Conservation (phyloP, 371 early-diverging fungal species). For the Mucor mucedo region DNA sequence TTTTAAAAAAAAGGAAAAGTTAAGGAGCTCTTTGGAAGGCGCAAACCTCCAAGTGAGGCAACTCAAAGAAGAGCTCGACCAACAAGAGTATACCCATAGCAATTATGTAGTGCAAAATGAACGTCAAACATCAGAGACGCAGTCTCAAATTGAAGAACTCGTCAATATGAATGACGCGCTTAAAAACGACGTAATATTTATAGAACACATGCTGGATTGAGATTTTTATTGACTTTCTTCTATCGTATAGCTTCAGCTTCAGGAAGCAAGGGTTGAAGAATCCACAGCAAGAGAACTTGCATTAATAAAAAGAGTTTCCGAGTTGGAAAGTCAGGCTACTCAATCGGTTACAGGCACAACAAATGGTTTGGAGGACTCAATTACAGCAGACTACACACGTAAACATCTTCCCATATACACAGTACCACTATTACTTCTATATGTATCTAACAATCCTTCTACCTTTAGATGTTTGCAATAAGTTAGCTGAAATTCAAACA, state of each 20-base stretch:
- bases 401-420: not conserved
- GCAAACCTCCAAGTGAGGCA: too few species aligned
- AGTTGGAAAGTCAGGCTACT: not conserved
- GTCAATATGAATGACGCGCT: not conserved
- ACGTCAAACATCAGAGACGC: too few species aligned
- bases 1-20: not conserved
- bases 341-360: not conserved
- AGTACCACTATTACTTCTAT: too few species aligned
- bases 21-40: too few species aligned
- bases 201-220: not conserved
- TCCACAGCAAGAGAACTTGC: not conserved
- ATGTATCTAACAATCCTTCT: too few species aligned
- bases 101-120: too few species aligned
- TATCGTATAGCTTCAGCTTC: too few species aligned
- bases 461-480: slow-evolving; percentile 4
- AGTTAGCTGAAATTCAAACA: slow-evolving; percentile 2
- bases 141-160: not conserved
- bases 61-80: not conserved
- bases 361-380: not conserved
- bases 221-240: too few species aligned
- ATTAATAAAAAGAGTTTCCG: not conserved
- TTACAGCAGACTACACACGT: not conserved
- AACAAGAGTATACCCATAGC: not conserved
- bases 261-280: not conserved
- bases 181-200: not conserved